Evolutionary conservation across 495 filamentous ascomycete species (phyloP).

Genomic region (Hypoxylon trugodes): DNA sequence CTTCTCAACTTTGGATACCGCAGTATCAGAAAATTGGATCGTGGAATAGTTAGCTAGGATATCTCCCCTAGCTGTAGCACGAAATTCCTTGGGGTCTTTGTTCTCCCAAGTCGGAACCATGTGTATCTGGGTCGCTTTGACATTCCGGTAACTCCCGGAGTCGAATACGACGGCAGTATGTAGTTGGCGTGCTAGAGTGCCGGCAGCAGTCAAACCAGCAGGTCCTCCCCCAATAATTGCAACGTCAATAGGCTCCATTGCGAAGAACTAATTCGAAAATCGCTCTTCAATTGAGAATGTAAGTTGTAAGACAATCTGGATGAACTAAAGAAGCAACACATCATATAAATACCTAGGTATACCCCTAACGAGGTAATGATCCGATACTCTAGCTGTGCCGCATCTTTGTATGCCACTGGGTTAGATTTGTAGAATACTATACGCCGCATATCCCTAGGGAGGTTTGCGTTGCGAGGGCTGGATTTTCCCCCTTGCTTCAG

Average conservation of each 20-base stretch:
- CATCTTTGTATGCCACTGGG: too few species aligned
- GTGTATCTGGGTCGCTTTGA: constrained; percentile 51
- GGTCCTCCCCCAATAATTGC: constrained; percentile 63
- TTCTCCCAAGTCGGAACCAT: constrained; percentile 56
- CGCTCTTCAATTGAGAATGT: too few species aligned
- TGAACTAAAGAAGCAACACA: too few species aligned
- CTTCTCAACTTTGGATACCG: constrained; percentile 41
- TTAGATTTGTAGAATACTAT: too few species aligned
- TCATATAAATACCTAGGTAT: too few species aligned
- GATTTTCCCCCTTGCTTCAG: too few species aligned
- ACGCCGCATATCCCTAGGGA: too few species aligned
- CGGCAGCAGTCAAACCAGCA: constrained; percentile 56
- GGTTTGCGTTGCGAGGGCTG: too few species aligned
- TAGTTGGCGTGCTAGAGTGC: constrained; percentile 51
- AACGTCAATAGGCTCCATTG: constrained; percentile 45
- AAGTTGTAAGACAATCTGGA: too few species aligned
- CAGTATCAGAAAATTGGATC: constrained; percentile 47
- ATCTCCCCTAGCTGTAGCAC: constrained; percentile 39
- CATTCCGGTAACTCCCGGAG: constrained; percentile 56
- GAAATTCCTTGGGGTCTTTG: constrained; percentile 45
- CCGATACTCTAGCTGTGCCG: too few species aligned
- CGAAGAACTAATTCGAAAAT: too few species aligned
- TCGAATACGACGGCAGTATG: constrained; percentile 57
- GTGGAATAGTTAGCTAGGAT: constrained; percentile 49
- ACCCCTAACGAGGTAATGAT: too few species aligned